Base-by-base conservation (phyloP, 495 filamentous ascomycete species). In the Penicillium dipodomyicola region DNA sequence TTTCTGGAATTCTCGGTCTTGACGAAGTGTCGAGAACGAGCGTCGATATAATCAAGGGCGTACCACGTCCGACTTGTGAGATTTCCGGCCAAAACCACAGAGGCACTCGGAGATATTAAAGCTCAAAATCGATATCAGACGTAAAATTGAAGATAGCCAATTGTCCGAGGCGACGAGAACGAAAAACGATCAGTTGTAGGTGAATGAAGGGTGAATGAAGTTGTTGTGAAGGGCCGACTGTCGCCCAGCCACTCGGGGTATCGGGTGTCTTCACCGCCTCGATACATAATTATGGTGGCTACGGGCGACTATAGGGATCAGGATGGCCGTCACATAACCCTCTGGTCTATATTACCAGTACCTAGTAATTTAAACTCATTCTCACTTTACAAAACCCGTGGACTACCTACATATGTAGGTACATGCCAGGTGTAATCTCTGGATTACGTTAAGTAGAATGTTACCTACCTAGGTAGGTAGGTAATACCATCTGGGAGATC, bases 171-270 rank as follows among this genome's bases (percentile, higher is more conserved):
- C 30, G 46, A 37, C 52, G 51, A 55, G 14, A 52, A 19, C 5
- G 43, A 54, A 48, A 46, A 54, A 23, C 23, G 58, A 56, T 61
- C 39, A 23, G 33, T 39, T 33, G 11, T 30, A n/a, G 33, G 35
- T 49, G 56, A 62, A 68, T 23, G 49, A 62, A 67, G 66, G 66
- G 61, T 47, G 60, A 64, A 51, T 47, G 60, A 64, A 51, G 32
- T 58, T 51, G 46, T 52, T 54, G 42, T 29, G 40, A 57, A 58
- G 55, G 56, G 60, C 63, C 63, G 63, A 53, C 58, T 63, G 54
- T 48, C 54, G 60, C 53, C 64, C 64, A 67, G 63, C 59, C 58
- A 61, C 61, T 54, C 57, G 25, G n/a, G n/a, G n/a, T n/a, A n/a
- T n/a, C n/a, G n/a, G 20, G 20, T 37, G 27, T 11, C 29, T 33